Base-by-base conservation (phyloP, 441 rosid species). In the Aquilaria agallochum region DNA sequence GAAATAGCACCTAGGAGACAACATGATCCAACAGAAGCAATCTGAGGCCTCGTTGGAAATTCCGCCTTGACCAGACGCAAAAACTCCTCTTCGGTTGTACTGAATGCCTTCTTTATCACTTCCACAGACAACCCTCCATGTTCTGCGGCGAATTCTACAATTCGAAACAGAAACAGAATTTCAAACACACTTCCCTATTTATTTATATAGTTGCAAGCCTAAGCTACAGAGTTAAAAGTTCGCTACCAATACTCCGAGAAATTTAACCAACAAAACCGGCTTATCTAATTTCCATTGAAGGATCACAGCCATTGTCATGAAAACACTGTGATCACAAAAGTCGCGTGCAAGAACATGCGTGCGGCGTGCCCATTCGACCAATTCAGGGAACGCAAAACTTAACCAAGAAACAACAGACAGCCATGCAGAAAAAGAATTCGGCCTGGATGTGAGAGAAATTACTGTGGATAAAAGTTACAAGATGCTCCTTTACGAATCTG, bases 21-120 rank as follows among this genome's bases (percentile, higher is more conserved):
- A 64, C 96, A 89, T 10, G 96, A 87, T 11, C 96, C 96, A 11
- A 83, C 93, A 13, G 93, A 81, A 67, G 89, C 91, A 65, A 89
- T 87, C 66, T 85, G 85, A 0, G 96, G 96, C 62, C 60, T 80
- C 51, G 68, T 48, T 0, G 83, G 91, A 9, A 83, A 66, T 0
- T 80, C 74, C 6, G 83, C 79, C 72, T 77, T 74, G 67, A 89
- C 96, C 65, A 87, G 73, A 75, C 62, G 80, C 44, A 84, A 76
- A 68, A 89, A 87, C 34, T 83, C 90, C 70, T 89, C 89, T 67
- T 89, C 96, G 0, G 94, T 87, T 7, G 88, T 91, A 52, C 69
- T 77, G 51, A 87, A 89, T 4, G 96, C 96, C 68, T 74, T 85
- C 73, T 74, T 85, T 5, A 89, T 85, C 47, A 82, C 91, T 48